Evolutionary conservation across 1,284 basidiomycete species (phyloP), one percentile per base, ranked within the genome.

Genomic region (Chalciporus sp.): DNA sequence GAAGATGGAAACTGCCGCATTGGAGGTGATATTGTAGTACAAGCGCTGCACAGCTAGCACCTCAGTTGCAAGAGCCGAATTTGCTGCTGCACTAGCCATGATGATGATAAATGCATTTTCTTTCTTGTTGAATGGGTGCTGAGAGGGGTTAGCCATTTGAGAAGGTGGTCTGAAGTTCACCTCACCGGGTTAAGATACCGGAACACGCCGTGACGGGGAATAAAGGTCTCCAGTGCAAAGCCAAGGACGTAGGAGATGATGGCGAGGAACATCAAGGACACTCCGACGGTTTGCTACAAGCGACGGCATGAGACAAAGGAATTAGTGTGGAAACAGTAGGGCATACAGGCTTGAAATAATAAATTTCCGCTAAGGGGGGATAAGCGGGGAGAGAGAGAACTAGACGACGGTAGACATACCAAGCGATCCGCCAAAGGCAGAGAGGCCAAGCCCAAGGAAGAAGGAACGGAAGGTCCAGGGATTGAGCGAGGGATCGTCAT

Each of bases 81-180:
- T 79, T 3, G 83, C 78, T 1, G 86, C 84, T 5, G 87, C 84
- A 33, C 82, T 83, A 2, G 85, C 68, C 83, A 88, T 86, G 59
- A 88, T 86, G 20, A 85, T 78, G 40, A 88, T 82, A 28, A 81
- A 80, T 0, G 82, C 81, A 66, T 86, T 82, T 61, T 88, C 81
- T 53, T 76, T 77, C 58, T 72, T 74, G 56, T 76, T 74, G 63
- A 74, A 73, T 11, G 74, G 69, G 51, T 74, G 69, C 80, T 77
- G 10, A 29, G 10, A 12, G 12, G 2, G 26, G 17, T 66, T 31
- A 59, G 49, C 10, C 12, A 14, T 54, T 1, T 9, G n/a, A 66
- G 2, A 63, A 61, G 47, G 68, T 3, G 58, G 42, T 44, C 23
- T 42, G 47, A 7, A 35, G 1, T 40, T 19, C 14, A 23, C 40